A percentile compares a stretch with the other conserved stretches of the same genome.
phyloP scores from a whole-genome alignment of 352 stramenopile species.

The Globisporangium orthogonon region DNA sequence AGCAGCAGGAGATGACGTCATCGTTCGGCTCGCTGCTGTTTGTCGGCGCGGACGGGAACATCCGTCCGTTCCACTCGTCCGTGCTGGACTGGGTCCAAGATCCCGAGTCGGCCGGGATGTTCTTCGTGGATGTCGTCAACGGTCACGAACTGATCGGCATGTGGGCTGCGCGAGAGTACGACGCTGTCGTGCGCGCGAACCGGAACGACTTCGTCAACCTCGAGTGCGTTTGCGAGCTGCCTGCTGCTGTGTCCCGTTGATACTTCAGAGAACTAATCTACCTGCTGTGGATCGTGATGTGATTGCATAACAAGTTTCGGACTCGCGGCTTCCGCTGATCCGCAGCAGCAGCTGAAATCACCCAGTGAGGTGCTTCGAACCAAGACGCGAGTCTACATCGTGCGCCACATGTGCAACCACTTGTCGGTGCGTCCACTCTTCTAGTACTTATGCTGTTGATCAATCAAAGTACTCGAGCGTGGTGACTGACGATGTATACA shows the following conservation, averaged over 20 bases:
- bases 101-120: slow-evolving; percentile 30
- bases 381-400: slow-evolving; percentile 59
- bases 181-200: slow-evolving; percentile 31
- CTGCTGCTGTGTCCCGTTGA: not conserved
- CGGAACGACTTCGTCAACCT: slow-evolving; percentile 59
- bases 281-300: not conserved
- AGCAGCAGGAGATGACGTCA: slow-evolving; percentile 45
- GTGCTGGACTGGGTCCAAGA: slow-evolving; percentile 72
- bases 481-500: not conserved
- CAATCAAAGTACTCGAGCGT: not conserved
- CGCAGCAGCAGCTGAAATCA: slow-evolving; percentile 1
- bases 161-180: slow-evolving; percentile 59
- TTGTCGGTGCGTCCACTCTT: slow-evolving; percentile 37
- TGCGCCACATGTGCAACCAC: slow-evolving; percentile 68
- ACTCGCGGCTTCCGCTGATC: slow-evolving; percentile 23
- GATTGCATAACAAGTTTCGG: slow-evolving; percentile 32
- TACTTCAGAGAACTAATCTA: not conserved
- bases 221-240: slow-evolving; percentile 30
- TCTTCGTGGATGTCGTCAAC: slow-evolving; percentile 42
- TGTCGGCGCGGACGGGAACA: slow-evolving; percentile 31
- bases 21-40: slow-evolving; percentile 55
- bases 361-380: slow-evolving; percentile 15
- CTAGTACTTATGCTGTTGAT: not conserved
- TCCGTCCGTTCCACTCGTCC: slow-evolving; percentile 72
- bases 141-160: slow-evolving; percentile 54